Base-by-base conservation (phyloP, 2,329 filamentous ascomycete species). In the Ceratocystis lukuohia region DNA sequence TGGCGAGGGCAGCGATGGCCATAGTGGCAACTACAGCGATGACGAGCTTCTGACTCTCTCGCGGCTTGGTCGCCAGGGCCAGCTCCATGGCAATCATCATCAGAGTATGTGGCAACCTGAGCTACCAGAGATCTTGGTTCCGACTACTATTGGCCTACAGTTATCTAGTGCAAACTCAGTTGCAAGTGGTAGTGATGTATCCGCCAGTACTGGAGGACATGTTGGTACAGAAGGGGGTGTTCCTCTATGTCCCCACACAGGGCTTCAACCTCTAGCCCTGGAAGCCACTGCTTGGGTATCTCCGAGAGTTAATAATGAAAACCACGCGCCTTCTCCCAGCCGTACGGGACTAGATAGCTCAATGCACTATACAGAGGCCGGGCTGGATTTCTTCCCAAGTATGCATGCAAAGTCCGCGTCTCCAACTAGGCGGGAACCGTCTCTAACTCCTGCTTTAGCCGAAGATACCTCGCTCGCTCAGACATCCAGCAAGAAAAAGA, bases 401-500 rank as follows among this genome's bases (percentile, higher is more conserved):
- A n/a, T 50, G 17, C 17, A 50, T 3, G n/a, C 46, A 50, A 12
- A 22, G 5, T 22, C 46, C 7, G 5, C 3, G 46, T 22, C 7
- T 37, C 7, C 33, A 22, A 8, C 17, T 6, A 22, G 30, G 10
- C 3, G 37, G 37, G 8, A 12, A 12, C 37, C 25, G 28, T 17
- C 22, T 12, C 22, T 1, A 25, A 37, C 25, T 64, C 20, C 28
- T 4, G 25, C 22, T 50, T 30, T 50, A 2, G 20, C 22, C 44
- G 17, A 37, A 80, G 1, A 10, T 37, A 3, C 30, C 20, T 41
- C 37, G 37, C 37, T 12, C 12, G 12, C 37, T 15, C 37, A 41
- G 37, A 41, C 10, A 41, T 41, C 1, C 37, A 15, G 37, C 37
- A 41, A 15, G 10, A 41, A 41, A 0, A 12, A 41, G 3, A 44